These are phyloP conservation scores for Euphrasia arctica DNA, from an alignment of 305 asterid genomes.

Conservation along the genomic window DNA sequence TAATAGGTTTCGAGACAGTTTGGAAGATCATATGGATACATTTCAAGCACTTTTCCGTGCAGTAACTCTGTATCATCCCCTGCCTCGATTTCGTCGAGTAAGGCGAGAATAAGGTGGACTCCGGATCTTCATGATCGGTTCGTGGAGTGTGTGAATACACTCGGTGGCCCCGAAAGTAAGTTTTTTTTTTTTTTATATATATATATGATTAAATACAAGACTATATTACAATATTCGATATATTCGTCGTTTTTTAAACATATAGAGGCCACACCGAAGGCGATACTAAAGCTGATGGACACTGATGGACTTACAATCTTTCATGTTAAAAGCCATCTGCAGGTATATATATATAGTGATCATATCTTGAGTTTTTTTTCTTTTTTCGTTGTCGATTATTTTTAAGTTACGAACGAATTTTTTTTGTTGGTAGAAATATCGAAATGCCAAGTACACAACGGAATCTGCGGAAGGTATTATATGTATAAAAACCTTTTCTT, in stretches of 20 bases:
- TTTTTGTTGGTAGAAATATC: constrained; percentile 51
- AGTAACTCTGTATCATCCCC: constrained; percentile 33
- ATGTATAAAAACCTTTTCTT: background rate
- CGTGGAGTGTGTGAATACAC: constrained; percentile 73
- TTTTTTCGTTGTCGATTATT: background rate
- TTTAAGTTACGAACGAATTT: constrained; percentile 1
- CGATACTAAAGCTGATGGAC: constrained; percentile 75
- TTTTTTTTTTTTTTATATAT: background rate
- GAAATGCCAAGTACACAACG: constrained; percentile 61
- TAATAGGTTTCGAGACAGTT: constrained; percentile 24
- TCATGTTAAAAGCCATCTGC: constrained; percentile 95
- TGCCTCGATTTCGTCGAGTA: constrained; percentile 33
- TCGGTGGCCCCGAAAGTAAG: constrained; percentile 94
- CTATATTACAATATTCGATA: background rate
- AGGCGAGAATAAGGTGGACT: constrained; percentile 82
- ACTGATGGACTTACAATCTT: constrained; percentile 72
- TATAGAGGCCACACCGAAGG: constrained; percentile 91
- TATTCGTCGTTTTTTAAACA: background rate
- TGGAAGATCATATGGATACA: constrained; percentile 24
- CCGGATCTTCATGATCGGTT: constrained; percentile 82
- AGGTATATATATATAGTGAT: constrained; percentile 37
- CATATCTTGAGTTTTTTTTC: background rate
- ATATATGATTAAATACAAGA: background rate
- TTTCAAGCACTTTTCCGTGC: constrained; percentile 21
- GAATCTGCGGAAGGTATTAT: constrained; percentile 64